Base-by-base conservation (phyloP, 768 basidiomycete species). In the Boletus fagicola region DNA sequence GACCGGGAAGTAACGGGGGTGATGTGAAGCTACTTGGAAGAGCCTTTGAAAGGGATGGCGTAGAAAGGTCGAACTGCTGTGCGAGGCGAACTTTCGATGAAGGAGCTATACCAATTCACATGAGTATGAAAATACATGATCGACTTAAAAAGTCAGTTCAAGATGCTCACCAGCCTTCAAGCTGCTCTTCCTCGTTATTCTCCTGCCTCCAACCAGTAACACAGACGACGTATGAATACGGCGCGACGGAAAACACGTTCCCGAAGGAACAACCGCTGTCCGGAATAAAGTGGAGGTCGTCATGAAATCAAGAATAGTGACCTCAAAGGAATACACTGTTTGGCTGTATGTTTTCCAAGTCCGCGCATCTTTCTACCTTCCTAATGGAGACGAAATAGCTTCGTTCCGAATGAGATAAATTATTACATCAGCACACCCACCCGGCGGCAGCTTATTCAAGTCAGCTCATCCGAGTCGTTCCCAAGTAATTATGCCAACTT, bases 1-100 rank as follows among this genome's bases (percentile, higher is more conserved):
- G 76, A 8, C 86, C 87, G 0, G 83, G 80, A 57, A 88, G 75
- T 15, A 95, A 75, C 0, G 88, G 84, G 10, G 91, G 88, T 0
- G 88, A 86, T 1, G 78, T 70, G 70, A 92, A 94, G 8, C 57
- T 35, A 18, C 61, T 62, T 2, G 77, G 74, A 15, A 82, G 74
- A 1, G 71, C 61, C 0, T 61, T 51, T 9, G 59, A 24, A 5
- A 66, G 51, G n/a, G 63, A 62, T 1, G 62, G 50, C 1, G 69
- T 58, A 4, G 73, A 71, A 12, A 70, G 62, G 54, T 78, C 76
- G 24, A 79, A 76, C 52, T 78, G 74, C 24, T 62, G 59, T 47
- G 67, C 67, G 5, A 71, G 69, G 10, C 71, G 67, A 7, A n/a
- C 58, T 55, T 61, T 70, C 4, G 69, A 64, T 1, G 69, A 59